These are phyloP conservation scores for Monosporascus sp. DNA, from an alignment of 2,329 filamentous ascomycete species.

Conservation along the genomic window DNA sequence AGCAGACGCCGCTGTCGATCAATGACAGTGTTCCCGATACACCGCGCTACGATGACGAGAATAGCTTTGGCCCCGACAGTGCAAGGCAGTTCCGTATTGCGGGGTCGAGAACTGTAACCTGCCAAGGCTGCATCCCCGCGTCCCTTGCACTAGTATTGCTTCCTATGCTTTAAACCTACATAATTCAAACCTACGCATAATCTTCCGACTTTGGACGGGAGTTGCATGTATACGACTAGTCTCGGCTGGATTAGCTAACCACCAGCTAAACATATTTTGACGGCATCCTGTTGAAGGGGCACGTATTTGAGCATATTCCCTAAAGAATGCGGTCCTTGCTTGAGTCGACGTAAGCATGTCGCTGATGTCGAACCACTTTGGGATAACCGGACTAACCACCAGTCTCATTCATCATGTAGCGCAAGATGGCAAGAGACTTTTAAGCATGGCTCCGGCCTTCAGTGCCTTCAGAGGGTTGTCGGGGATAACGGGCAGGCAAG, in stretches of 20 bases:
- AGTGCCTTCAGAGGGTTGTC: conserved; percentile 60
- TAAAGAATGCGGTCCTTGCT: conserved; percentile 26
- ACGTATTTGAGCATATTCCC: not conserved
- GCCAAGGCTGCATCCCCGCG: not conserved
- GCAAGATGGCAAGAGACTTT: conserved; percentile 64
- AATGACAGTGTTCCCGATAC: conserved; percentile 7
- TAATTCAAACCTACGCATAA: too few relatives aligned
- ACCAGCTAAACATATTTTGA: not conserved
- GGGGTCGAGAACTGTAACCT: too few relatives aligned
- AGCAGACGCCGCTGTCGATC: not conserved
- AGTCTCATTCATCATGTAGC: conserved; percentile 35
- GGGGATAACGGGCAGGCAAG: conserved; percentile 53
- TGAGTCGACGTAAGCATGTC: conserved; percentile 23
- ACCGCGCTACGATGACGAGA: too few relatives aligned
- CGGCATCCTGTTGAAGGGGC: not conserved
- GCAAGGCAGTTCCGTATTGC: too few relatives aligned
- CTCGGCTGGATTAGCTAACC: not conserved
- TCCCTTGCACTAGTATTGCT: not conserved
- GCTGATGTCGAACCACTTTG: not conserved
- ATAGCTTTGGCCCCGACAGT: too few relatives aligned
- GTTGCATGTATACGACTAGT: not conserved
- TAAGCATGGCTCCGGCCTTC: conserved; percentile 49
- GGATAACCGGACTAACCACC: not conserved
- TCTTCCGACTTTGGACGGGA: too few relatives aligned
- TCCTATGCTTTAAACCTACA: not conserved